phyloP scores from a whole-genome alignment of 2,329 filamentous ascomycete genomes.

The Ambrosiella xylebori region DNA sequence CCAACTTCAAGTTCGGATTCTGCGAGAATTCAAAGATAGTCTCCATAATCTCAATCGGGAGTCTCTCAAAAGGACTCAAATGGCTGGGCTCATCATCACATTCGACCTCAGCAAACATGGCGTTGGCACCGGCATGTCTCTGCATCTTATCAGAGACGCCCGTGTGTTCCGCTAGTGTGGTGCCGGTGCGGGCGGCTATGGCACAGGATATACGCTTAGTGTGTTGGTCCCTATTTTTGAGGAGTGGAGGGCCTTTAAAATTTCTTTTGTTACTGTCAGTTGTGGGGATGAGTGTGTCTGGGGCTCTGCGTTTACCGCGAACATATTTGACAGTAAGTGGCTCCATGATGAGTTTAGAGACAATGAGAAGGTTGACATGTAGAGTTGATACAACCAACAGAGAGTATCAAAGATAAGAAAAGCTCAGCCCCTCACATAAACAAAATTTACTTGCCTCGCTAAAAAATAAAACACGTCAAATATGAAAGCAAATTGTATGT shows the following conservation, averaged over 20 bases:
- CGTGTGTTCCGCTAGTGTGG: not conserved
- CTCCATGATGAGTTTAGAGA: too few relatives aligned
- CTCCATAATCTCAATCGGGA: conserved; percentile 38
- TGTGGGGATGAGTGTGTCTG: too few relatives aligned
- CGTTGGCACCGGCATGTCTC: not conserved
- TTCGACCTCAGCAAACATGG: not conserved
- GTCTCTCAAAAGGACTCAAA: conserved; percentile 17
- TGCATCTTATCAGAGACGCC: not conserved
- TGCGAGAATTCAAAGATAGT: conserved; percentile 32
- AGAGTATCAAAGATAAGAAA: too few relatives aligned
- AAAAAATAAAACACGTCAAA: too few relatives aligned
- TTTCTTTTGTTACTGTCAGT: too few relatives aligned
- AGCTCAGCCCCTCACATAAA: too few relatives aligned
- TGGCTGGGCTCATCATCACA: not conserved
- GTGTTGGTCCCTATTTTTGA: not conserved
- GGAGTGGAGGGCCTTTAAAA: not conserved
- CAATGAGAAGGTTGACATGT: too few relatives aligned
- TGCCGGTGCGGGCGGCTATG: not conserved
- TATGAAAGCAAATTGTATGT: too few relatives aligned
- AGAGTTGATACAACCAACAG: too few relatives aligned
- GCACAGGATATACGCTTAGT: not conserved
- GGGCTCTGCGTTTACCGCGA: too few relatives aligned
- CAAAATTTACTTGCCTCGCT: too few relatives aligned
- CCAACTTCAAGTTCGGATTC: conserved; percentile 30
- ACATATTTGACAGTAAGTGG: too few relatives aligned